phyloP scores from a whole-genome alignment of 2,329 filamentous ascomycete species.

The Colletotrichum camelliae region DNA sequence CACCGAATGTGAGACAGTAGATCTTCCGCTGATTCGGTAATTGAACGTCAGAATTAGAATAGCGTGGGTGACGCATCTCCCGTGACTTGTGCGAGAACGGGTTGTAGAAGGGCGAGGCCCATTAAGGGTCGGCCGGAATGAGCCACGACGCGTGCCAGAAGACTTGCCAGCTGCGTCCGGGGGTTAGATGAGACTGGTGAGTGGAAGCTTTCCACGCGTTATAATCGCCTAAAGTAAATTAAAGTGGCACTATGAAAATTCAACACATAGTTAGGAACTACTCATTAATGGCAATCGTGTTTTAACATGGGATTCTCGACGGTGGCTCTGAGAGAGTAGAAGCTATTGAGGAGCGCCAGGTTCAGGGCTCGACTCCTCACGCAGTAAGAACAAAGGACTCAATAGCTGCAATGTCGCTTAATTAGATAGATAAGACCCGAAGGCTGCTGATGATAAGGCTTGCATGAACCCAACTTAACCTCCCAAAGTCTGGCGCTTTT shows the following conservation, averaged over 20 bases:
- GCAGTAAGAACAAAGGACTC: neutral
- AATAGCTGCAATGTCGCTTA: neutral
- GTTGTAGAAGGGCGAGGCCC: neutral
- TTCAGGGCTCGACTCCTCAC: neutral
- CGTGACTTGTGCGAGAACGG: neutral
- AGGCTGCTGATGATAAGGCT: neutral
- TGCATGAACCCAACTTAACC: neutral
- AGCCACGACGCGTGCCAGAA: neutral
- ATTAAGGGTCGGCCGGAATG: neutral
- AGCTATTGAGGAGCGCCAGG: neutral
- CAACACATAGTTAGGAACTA: neutral
- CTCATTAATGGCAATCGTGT: neutral
- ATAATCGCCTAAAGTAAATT: neutral
- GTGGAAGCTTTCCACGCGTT: neutral
- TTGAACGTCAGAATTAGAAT: neutral
- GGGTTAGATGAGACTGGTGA: neutral
- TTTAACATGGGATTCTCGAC: neutral
- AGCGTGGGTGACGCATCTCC: neutral
- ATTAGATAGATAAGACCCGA: neutral
- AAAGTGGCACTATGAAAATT: neutral
- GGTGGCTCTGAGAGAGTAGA: neutral
- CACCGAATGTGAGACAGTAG: neutral
- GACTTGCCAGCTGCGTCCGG: neutral
- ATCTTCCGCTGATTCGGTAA: neutral
- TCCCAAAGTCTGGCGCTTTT: neutral